Conservation (phyloP, 148 eudicot genomes). For the Silene uniflora region DNA sequence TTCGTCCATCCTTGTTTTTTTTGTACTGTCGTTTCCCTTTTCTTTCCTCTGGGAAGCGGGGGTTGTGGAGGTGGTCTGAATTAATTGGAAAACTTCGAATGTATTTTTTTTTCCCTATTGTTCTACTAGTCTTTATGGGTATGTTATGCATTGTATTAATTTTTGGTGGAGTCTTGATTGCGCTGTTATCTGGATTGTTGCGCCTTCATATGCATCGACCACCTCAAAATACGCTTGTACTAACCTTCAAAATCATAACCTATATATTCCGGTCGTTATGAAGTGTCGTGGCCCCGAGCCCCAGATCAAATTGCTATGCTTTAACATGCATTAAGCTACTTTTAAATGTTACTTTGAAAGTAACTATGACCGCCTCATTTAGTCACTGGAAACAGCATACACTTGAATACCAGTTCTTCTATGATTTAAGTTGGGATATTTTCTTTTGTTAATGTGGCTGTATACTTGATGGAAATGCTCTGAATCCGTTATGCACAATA, state of each 20-base stretch:
- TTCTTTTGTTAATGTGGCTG: background rate
- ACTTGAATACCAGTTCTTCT: background rate
- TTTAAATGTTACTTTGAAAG: background rate
- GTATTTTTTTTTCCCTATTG: background rate
- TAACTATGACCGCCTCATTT: background rate
- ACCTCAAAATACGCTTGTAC: no score
- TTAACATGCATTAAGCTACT: background rate
- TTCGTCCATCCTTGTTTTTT: no score
- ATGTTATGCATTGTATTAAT: no score
- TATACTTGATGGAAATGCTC: background rate
- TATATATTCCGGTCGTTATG: no score
- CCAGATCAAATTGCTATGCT: background rate
- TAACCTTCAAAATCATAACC: no score
- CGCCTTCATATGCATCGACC: no score
- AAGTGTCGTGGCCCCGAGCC: no score
- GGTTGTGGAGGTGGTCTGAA: background rate
- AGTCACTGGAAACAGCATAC: background rate
- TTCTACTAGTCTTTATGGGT: background rate
- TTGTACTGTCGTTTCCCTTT: background rate
- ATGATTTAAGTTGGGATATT: background rate
- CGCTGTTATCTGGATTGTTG: no score
- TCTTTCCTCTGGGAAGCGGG: no score
- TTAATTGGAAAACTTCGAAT: background rate
- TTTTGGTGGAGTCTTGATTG: no score
- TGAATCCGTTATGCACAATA: background rate